phyloP scores from a whole-genome alignment of 495 filamentous ascomycete genomes.

The Cenococcum geophilum region DNA sequence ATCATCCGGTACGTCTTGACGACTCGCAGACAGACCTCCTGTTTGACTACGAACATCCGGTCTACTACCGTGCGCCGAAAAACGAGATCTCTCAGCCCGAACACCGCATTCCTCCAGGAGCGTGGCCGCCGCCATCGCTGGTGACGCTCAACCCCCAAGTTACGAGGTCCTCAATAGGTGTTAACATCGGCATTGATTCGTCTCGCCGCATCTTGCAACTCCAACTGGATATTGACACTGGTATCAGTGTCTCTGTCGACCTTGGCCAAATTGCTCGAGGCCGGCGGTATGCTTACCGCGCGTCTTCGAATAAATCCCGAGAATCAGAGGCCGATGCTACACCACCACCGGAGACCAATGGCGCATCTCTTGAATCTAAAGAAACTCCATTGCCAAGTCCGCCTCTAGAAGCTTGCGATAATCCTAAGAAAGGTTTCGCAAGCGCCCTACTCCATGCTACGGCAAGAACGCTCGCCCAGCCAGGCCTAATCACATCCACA shows the following conservation, averaged over 20 bases:
- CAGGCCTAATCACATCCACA: slow-evolving; percentile 22
- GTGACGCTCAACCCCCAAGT: not conserved
- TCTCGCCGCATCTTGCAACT: slow-evolving; percentile 21
- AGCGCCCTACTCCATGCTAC: not conserved
- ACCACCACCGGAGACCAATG: not conserved
- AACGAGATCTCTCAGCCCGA: slow-evolving; percentile 22
- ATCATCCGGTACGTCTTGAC: slow-evolving; percentile 29
- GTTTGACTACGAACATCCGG: slow-evolving; percentile 32
- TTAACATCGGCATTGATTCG: not conserved
- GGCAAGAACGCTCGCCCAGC: not conserved
- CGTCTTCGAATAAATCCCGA: slow-evolving; percentile 1
- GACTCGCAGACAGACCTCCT: slow-evolving; percentile 14
- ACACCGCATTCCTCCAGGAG: slow-evolving; percentile 1
- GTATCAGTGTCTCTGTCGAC: slow-evolving; percentile 27
- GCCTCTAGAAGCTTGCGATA: not conserved
- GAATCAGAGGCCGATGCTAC: not conserved
- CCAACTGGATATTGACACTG: slow-evolving; percentile 19
- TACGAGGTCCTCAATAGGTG: not conserved
- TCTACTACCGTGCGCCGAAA: slow-evolving; percentile 35
- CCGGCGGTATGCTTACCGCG: slow-evolving; percentile 33
- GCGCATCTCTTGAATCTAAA: not conserved
- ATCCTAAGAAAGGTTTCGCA: slow-evolving; percentile 1
- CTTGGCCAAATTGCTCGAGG: slow-evolving; percentile 38
- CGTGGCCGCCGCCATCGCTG: not conserved
- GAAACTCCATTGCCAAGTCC: not conserved